Percentiles rank a stretch among this genome's conserved stretches.
These are phyloP conservation scores for Colletotrichum incanum DNA, from an alignment of 2,329 filamentous ascomycete genomes.

Conservation along the genomic window DNA sequence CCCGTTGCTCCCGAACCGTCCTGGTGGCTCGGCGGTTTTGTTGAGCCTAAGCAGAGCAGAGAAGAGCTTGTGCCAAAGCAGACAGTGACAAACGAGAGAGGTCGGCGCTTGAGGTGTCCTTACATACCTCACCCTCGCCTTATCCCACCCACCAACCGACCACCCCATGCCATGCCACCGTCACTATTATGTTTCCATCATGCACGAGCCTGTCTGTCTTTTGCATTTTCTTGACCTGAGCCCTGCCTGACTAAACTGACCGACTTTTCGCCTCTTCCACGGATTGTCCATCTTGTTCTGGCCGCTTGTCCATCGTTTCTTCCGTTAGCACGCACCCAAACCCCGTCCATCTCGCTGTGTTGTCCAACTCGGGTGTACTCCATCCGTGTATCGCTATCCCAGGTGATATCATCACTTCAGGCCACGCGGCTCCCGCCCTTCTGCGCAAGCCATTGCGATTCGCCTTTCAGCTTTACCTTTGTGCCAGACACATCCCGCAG, in stretches of 20 bases:
- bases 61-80: not conserved
- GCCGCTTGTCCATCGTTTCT: not conserved
- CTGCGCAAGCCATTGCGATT: constrained; percentile 17
- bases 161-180: constrained; percentile 31
- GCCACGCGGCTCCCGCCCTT: not conserved
- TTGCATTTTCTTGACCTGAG: not conserved
- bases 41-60: constrained; percentile 12
- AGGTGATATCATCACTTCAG: constrained; percentile 41
- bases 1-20: constrained; percentile 12
- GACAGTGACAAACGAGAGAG: not conserved
- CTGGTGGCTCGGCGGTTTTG: constrained; percentile 19
- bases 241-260: constrained; percentile 20
- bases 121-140: constrained; percentile 15
- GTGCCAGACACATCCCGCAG: not conserved
- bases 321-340: constrained; percentile 8
- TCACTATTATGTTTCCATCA: constrained; percentile 34
- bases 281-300: not conserved
- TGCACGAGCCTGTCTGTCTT: constrained; percentile 30
- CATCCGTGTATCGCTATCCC: not conserved
- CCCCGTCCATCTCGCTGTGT: not conserved
- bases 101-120: not conserved
- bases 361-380: constrained; percentile 6
- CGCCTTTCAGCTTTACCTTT: not conserved
- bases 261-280: constrained; percentile 31
- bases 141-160: constrained; percentile 23